Base-by-base conservation (phyloP, 768 basidiomycete species). In the Dioszegia hungarica region DNA sequence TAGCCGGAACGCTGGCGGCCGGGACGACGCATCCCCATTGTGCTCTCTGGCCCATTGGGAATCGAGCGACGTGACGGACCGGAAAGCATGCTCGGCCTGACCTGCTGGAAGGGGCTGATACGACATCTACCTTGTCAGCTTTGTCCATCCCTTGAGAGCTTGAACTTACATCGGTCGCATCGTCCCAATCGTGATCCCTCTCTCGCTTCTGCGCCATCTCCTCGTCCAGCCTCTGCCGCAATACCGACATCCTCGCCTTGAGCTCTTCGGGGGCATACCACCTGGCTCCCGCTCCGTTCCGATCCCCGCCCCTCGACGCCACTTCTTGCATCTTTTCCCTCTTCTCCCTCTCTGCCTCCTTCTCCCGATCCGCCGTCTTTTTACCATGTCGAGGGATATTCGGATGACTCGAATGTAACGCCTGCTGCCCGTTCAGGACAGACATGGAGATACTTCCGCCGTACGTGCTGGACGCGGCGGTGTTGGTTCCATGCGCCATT, bases 171-270 rank as follows among this genome's bases (percentile, higher is more conserved):
- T 95, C 92, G 61, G 89, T 81, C 50, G 81, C 79, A 69, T 97
- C 92, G 64, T 94, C 92, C 86, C 90, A 94, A 47, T 84, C 82
- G 46, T 85, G 82, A 66, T 92, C 88, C 45, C 80, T 75, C 46
- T 91, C 87, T 70, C 85, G 86, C 73, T 86, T 85, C 46, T 79
- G 79, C 24, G 74, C 78, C 69, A 86, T 75, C 41, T 82, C 79
- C n/a, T 79, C 79, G 68, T 86, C 88, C 72, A 87, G 82, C 70
- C 82, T 81, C 43, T 79, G 80, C 55, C 79, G 81, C 60, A 90
- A 86, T 11, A 79, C 76, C 1, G 79, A 79, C 45, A 81, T 77
- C 27, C 89, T 84, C 57, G 89, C 86, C 37, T 62, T 64, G 25
- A 75, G 54, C 15, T 60, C 66, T 41, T 75, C 72, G 22, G 77